Conservation (phyloP, 768 basidiomycete species). For the Naganishia vishniacii region DNA sequence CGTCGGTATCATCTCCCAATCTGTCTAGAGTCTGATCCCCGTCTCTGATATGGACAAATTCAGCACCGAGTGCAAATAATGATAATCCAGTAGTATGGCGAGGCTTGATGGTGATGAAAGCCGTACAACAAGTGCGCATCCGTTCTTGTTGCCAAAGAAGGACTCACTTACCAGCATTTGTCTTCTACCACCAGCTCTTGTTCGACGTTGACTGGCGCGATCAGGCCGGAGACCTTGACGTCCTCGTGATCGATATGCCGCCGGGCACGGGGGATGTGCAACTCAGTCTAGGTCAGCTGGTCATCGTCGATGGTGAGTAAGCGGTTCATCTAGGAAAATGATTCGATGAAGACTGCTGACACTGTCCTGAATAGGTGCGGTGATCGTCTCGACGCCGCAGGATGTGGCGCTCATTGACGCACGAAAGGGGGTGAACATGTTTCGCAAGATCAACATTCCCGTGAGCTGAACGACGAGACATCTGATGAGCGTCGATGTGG, state of each 20-base stretch:
- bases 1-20: constrained; percentile 35
- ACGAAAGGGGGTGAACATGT: constrained; percentile 85
- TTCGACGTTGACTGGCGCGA: constrained; percentile 87
- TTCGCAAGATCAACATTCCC: constrained; percentile 78
- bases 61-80: constrained; percentile 53
- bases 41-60: no score
- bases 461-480: constrained; percentile 52
- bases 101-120: constrained; percentile 96
- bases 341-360: no score
- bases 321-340: no score
- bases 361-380: constrained; percentile 78
- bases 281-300: constrained; percentile 80
- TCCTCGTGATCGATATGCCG: constrained; percentile 90
- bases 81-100: constrained; percentile 90
- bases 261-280: constrained; percentile 96
- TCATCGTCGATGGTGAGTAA: constrained; percentile 68
- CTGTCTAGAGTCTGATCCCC: no score
- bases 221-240: constrained; percentile 58
- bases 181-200: constrained; percentile 52
- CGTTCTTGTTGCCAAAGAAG: no score
- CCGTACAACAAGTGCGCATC: constrained; percentile 67
- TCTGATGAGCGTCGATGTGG: neutral
- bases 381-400: constrained; percentile 93
- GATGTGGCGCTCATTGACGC: constrained; percentile 88
- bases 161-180: constrained; percentile 11